A percentile compares a stretch with the other conserved stretches of the same genome.
These are phyloP conservation scores for Zhuliangozyma blackwelliae DNA, from an alignment of 1,139 yeast genomes.

Conservation along the genomic window DNA sequence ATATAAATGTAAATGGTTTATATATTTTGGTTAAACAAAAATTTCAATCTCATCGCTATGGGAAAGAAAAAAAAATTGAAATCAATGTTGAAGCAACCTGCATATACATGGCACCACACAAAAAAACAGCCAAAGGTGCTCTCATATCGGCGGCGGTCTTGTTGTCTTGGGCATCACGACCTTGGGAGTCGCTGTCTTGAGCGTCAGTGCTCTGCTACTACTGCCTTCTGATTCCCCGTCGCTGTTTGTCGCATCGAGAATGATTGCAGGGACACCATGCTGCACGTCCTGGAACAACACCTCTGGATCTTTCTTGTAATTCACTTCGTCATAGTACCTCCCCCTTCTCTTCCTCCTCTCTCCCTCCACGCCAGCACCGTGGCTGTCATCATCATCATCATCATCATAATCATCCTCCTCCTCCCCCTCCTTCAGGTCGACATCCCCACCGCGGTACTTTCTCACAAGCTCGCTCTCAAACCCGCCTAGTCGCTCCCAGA, in stretches of 20 bases:
- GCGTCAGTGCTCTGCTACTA: neutral
- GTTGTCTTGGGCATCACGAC: too few species aligned
- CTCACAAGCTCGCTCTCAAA: constrained; percentile 32
- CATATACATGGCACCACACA: neutral
- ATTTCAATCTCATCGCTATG: neutral
- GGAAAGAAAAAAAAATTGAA: neutral
- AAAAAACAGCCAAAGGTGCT: too few species aligned
- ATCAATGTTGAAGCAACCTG: neutral
- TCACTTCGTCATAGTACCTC: constrained; percentile 10
- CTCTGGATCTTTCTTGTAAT: constrained; percentile 25
- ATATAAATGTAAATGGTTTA: neutral
- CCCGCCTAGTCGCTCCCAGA: constrained; percentile 47
- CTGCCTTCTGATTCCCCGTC: neutral
- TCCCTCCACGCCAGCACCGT: neutral
- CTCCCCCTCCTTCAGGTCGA: neutral
- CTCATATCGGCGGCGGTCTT: too few species aligned
- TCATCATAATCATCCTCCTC: too few species aligned
- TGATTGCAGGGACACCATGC: constrained; percentile 36
- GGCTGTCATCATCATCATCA: neutral
- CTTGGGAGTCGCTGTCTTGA: neutral
- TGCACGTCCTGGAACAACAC: constrained; percentile 35
- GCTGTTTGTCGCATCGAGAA: constrained; percentile 25
- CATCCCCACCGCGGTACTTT: constrained; percentile 14
- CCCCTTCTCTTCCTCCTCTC: constrained; percentile 2
- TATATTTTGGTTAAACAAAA: neutral